Evolutionary conservation across 2,329 filamentous ascomycete genomes (phyloP).

Genomic region (Arthrobotrys entomopaga): DNA sequence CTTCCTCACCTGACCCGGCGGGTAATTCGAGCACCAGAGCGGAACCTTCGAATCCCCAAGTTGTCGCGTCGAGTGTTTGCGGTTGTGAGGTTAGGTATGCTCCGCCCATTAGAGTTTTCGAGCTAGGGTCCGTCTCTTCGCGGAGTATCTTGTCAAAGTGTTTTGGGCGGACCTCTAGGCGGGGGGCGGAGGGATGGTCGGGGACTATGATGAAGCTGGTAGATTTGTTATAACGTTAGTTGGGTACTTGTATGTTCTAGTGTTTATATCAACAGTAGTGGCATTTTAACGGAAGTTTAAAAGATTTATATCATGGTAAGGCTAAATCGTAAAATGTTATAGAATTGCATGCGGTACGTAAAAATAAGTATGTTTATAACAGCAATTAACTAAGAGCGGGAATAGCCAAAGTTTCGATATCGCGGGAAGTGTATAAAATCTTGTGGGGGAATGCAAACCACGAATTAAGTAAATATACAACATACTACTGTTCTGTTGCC

Average conservation of each 20-base stretch:
- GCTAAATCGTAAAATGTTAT: too few species aligned
- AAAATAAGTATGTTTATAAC: not conserved
- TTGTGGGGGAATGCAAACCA: too few species aligned
- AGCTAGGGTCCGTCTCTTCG: constrained; percentile 12
- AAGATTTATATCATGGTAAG: too few species aligned
- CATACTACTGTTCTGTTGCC: constrained; percentile 54
- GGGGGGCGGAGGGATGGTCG: constrained; percentile 40
- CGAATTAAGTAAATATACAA: too few species aligned
- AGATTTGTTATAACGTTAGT: too few species aligned
- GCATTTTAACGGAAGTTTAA: too few species aligned
- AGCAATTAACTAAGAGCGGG: not conserved
- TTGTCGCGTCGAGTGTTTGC: constrained; percentile 9
- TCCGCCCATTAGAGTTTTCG: constrained; percentile 39
- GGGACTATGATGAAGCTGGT: constrained; percentile 52
- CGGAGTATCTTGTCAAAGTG: constrained; percentile 40
- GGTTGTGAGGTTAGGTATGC: constrained; percentile 45
- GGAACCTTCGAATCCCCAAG: constrained; percentile 33
- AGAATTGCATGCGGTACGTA: not conserved
- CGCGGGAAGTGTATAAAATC: too few species aligned
- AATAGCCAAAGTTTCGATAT: too few species aligned
- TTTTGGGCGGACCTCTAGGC: constrained; percentile 37
- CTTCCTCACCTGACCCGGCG: constrained; percentile 35
- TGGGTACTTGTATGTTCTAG: too few species aligned
- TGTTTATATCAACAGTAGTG: too few species aligned
- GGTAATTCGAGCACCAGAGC: constrained; percentile 41